phyloP scores from a whole-genome alignment of 2,329 filamentous ascomycete species.

The Xylaria sp. region DNA sequence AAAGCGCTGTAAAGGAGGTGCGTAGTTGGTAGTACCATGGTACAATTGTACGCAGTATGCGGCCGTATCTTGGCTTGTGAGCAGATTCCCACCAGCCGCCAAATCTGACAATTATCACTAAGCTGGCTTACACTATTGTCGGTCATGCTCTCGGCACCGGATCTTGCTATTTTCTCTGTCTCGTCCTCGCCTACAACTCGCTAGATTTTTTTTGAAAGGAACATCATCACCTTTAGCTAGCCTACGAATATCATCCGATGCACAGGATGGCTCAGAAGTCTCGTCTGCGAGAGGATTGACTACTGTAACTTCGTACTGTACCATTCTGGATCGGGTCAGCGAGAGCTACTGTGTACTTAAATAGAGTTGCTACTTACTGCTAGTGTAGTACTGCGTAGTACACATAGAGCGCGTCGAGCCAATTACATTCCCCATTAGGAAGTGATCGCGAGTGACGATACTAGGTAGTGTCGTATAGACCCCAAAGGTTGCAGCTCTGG shows the following conservation, averaged over 20 bases:
- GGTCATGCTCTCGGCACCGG: not conserved
- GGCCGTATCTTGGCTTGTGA: not conserved
- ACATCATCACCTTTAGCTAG: not conserved
- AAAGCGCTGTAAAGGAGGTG: constrained; percentile 7
- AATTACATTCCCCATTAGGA: constrained; percentile 21
- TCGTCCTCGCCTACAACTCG: not conserved
- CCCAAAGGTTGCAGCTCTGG: constrained; percentile 12
- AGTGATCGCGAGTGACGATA: constrained; percentile 5
- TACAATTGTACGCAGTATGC: not conserved
- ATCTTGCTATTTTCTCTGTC: not conserved
- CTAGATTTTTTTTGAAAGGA: not conserved
- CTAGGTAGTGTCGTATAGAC: not conserved
- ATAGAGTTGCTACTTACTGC: constrained; percentile 2
- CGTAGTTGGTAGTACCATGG: not conserved
- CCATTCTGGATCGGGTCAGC: too few relatives aligned
- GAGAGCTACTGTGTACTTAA: constrained; percentile 7
- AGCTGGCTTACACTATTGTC: too few relatives aligned
- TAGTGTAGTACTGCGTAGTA: too few relatives aligned
- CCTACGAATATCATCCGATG: constrained; percentile 15
- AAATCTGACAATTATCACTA: constrained; percentile 13
- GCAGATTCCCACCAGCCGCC: not conserved
- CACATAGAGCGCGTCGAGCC: constrained; percentile 12
- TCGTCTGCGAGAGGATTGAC: not conserved
- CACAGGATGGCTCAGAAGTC: too few relatives aligned
- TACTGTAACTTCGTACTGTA: constrained; percentile 2